Evolutionary conservation across 73 alveolate genomes (phyloP), one percentile per base, ranked within the genome.

Genomic region (Symbiodinium pilosum): DNA sequence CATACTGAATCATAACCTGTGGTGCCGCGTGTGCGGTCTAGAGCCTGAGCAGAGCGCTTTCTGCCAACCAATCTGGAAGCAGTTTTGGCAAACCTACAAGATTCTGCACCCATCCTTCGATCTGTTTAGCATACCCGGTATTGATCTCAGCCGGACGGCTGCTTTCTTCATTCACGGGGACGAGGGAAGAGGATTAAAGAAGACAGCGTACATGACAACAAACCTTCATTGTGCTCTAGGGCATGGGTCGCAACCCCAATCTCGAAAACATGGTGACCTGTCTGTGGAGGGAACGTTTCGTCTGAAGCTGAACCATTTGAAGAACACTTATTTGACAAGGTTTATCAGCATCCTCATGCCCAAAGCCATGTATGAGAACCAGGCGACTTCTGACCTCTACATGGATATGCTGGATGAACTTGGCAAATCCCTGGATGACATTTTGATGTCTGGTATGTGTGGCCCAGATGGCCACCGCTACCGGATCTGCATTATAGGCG

Each of bases 151-250:
- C 14, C 59, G 43, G 3, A 87, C 94, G 26, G 51, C 64, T 7
- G 94, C 59, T 2, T 6, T 34, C 14, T 56, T 30, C 30, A 9
- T 87, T 12, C 94, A 87, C 34, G 94, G 94, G 3, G 94, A 87
- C 36, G 94, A 87, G 24, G 94, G 94, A 11, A 54, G 94, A 0
- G 59, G 84, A 12, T 21, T 87, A 20, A 87, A 87, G 64, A n/a
- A 21, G 43, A 2, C 44, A 14, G 85, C 84, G 5, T 26, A 36
- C n/a, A 52, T 87, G 94, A 84, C 56, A 43, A 87, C 94, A 6
- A 21, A 26, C 3, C 4, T 87, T 9, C 94, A 87, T 26, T 54
- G 68, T 2, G 24, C 7, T 42, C 36, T 87, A 42, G 94, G 94
- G 24, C 6, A 38, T 0, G 94, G 94, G 1, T 87, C 40, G 18